A percentile compares a stretch with the other conserved stretches of the same genome.
Conservation (phyloP, 2,329 filamentous ascomycete species). For the Coniosporium tulheliwenetii region DNA sequence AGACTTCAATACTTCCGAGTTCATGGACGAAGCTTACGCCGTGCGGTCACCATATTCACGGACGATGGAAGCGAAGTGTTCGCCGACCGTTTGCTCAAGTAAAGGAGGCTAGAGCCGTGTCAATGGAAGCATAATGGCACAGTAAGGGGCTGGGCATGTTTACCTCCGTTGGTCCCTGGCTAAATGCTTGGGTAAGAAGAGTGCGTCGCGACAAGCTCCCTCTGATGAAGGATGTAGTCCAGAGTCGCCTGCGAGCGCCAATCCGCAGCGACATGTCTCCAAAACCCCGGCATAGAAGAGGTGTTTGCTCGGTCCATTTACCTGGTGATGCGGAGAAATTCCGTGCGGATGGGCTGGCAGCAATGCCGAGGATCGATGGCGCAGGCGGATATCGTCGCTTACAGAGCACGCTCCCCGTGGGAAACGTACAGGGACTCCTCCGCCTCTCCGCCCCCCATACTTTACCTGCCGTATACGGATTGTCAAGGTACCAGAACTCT, state of each 20-base stretch:
- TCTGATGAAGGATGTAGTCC: background rate
- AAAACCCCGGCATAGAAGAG: background rate
- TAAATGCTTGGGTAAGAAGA: slow-evolving; percentile 10
- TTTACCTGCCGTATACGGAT: no score
- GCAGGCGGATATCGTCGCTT: background rate
- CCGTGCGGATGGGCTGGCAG: no score
- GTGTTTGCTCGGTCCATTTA: background rate
- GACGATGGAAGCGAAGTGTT: slow-evolving; percentile 56
- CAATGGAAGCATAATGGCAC: background rate
- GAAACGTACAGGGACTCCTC: background rate
- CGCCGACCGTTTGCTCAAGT: slow-evolving; percentile 50
- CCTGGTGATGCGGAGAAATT: no score
- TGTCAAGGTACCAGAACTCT: no score
- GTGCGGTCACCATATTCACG: slow-evolving; percentile 46
- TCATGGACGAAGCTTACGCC: slow-evolving; percentile 27
- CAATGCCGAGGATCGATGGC: no score
- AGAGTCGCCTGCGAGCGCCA: background rate
- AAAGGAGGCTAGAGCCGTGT: slow-evolving; percentile 42
- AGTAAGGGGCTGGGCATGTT: background rate
- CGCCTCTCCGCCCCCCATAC: background rate
- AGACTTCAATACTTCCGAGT: background rate
- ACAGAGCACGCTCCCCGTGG: background rate
- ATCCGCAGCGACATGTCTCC: background rate
- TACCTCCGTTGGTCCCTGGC: slow-evolving; percentile 14
- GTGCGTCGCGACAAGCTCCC: background rate